Conservation (phyloP, 352 stramenopile genomes). For the Globisporangium canariense region DNA sequence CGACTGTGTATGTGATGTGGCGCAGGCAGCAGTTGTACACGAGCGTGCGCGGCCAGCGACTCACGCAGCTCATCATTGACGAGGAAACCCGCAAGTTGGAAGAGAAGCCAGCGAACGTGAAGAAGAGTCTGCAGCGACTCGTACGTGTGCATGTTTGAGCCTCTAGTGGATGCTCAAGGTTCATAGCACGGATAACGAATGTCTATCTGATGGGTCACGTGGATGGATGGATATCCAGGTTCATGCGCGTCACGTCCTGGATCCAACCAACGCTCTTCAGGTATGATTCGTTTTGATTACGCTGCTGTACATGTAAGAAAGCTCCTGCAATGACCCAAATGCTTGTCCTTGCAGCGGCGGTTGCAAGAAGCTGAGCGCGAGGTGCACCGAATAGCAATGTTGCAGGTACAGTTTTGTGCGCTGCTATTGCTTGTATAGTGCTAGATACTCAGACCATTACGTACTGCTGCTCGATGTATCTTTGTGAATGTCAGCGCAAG, state of each 20-base stretch:
- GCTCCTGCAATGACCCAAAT: background rate
- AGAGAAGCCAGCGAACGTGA: slow-evolving; percentile 8
- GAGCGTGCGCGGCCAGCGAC: slow-evolving; percentile 21
- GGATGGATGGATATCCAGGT: slow-evolving; percentile 19
- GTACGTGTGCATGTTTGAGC: slow-evolving; percentile 16
- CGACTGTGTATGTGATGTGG: background rate
- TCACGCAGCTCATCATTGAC: slow-evolving; percentile 31
- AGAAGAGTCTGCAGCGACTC: slow-evolving; percentile 39
- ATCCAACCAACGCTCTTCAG: slow-evolving; percentile 44
- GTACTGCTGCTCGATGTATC: background rate
- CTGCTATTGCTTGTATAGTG: background rate
- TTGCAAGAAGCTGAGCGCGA: slow-evolving; percentile 43
- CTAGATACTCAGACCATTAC: background rate
- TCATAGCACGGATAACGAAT: too few relatives aligned
- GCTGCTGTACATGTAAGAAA: too few relatives aligned
- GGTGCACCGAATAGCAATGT: slow-evolving; percentile 27
- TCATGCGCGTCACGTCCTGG: slow-evolving; percentile 37
- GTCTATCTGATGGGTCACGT: background rate
- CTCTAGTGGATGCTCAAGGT: background rate
- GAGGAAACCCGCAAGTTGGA: background rate
- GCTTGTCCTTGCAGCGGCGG: slow-evolving; percentile 17
- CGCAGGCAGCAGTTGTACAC: slow-evolving; percentile 35
- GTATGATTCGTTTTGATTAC: background rate
- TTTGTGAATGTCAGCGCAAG: slow-evolving; percentile 23
- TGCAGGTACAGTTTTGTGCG: slow-evolving; percentile 26